These are phyloP conservation scores for Ocimum tenuiflorum DNA, from an alignment of 257 asterid species.

Conservation along the genomic window DNA sequence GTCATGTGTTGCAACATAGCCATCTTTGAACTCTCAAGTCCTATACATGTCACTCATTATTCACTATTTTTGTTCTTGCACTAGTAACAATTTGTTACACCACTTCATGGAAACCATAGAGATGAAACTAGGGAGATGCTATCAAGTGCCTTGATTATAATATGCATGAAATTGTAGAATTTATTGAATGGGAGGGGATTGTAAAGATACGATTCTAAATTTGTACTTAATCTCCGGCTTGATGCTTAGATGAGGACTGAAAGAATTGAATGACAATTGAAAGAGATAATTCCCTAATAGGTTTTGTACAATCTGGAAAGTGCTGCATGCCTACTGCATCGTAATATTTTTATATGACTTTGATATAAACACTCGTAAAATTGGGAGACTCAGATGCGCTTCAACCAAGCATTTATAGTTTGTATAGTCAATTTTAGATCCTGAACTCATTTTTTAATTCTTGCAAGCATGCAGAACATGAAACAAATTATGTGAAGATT, in stretches of 20 bases:
- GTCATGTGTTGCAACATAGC: neutral
- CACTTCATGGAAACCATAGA: neutral
- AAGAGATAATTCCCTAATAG: neutral
- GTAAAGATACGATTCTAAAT: neutral
- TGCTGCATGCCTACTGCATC: neutral
- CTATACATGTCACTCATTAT: neutral
- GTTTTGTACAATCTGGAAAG: neutral
- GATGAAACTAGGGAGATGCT: conserved; percentile 8
- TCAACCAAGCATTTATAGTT: neutral
- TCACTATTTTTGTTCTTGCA: neutral
- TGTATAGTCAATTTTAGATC: neutral
- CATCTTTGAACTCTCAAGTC: conserved; percentile 1
- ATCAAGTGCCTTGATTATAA: neutral
- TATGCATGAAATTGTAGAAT: neutral
- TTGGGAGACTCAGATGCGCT: neutral
- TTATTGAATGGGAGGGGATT: neutral
- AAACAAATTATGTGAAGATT: neutral
- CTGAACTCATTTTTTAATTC: neutral
- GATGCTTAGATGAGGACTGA: neutral
- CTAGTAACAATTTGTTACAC: too few species aligned
- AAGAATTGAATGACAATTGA: neutral
- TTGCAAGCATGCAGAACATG: neutral
- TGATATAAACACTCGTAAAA: neutral
- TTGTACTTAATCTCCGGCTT: neutral
- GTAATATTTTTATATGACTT: neutral